Base-by-base conservation (phyloP, 768 basidiomycete species). In the Lenzites betulinus region DNA sequence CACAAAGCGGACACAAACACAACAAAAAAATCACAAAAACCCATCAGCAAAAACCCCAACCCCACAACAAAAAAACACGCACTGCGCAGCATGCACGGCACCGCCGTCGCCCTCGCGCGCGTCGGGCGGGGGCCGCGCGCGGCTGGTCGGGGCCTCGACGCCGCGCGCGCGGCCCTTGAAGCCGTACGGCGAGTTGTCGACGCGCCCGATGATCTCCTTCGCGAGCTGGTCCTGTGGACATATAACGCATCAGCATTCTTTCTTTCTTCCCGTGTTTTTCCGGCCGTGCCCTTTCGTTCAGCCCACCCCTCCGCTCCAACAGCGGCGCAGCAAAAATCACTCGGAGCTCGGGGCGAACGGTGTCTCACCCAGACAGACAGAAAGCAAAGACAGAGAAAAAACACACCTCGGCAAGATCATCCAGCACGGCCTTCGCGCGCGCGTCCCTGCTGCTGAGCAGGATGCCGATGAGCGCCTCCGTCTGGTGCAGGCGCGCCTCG, bases 401-500 rank as follows among this genome's bases (percentile, higher is more conserved):
- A 55, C 72, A 54, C 64, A 75, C 75, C 71, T 73, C 65, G 8
- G 66, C 64, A 7, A 80, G 66, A 59, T 79, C 78, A 12, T 73
- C 70, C 26, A 83, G 66, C 12, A 83, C 66, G 22, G 73, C 63
- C 47, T 72, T 69, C 1, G 80, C 80, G 7, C 75, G 68, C 22
- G 63, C 59, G 54, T 75, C 74, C 48, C 62, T 67, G 62, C 67
- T 79, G 36, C 86, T 79, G 39, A 95, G 78, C 53, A 95, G 77
- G 59, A 93, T 89, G 53, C 93, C 94, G 28, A 96, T 78, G 42
- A 96, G 79, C 0, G 93, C 93, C 71, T 96, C 93, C 18, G 93
- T 92, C 69, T 95, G 92, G 66, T 96, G 94, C 6, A 96, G 77
- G 15, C 92, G 85, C 15, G 90, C 90, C 74, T 96, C 93, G 66